These are phyloP conservation scores for Bolboschoenus planiculmis DNA, from an alignment of 176 grass and related monocot species.

Conservation along the genomic window DNA sequence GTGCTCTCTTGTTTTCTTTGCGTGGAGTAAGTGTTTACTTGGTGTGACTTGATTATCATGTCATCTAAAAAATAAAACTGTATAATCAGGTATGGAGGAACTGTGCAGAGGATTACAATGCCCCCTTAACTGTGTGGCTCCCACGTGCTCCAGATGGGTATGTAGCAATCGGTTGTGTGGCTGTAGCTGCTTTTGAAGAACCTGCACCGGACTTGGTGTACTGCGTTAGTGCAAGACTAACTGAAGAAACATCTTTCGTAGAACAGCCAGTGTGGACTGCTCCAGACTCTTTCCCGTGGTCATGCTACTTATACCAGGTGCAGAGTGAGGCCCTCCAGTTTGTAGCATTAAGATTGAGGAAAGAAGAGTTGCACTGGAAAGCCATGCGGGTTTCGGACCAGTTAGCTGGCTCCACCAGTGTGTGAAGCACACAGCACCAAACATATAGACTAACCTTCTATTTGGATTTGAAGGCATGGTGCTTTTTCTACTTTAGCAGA, in stretches of 20 bases:
- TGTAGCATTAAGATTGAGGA: slow-evolving; percentile 59
- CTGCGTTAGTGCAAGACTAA: slow-evolving; percentile 46
- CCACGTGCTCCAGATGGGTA: slow-evolving; percentile 81
- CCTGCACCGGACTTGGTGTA: slow-evolving; percentile 47
- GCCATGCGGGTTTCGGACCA: slow-evolving; percentile 46
- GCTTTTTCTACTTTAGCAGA: background rate
- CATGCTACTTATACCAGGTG: slow-evolving; percentile 86
- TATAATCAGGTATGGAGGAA: slow-evolving; percentile 97
- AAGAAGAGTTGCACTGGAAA: slow-evolving; percentile 52
- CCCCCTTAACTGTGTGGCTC: slow-evolving; percentile 70
- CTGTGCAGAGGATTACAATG: slow-evolving; percentile 63
- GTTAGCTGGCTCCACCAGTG: background rate
- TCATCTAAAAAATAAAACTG: background rate
- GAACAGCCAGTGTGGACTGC: slow-evolving; percentile 76
- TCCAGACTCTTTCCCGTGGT: slow-evolving; percentile 81
- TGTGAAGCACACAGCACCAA: background rate
- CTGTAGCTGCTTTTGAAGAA: slow-evolving; percentile 54
- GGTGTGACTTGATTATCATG: background rate
- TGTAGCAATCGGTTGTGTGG: slow-evolving; percentile 67
- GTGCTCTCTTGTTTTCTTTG: background rate
- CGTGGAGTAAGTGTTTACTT: background rate
- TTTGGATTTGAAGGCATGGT: background rate
- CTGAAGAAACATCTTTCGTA: slow-evolving; percentile 64
- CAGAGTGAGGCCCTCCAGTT: slow-evolving; percentile 66
- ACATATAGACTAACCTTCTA: background rate